phyloP scores from a whole-genome alignment of 176 grass and related monocot species.

The Rhynchospora pubera region DNA sequence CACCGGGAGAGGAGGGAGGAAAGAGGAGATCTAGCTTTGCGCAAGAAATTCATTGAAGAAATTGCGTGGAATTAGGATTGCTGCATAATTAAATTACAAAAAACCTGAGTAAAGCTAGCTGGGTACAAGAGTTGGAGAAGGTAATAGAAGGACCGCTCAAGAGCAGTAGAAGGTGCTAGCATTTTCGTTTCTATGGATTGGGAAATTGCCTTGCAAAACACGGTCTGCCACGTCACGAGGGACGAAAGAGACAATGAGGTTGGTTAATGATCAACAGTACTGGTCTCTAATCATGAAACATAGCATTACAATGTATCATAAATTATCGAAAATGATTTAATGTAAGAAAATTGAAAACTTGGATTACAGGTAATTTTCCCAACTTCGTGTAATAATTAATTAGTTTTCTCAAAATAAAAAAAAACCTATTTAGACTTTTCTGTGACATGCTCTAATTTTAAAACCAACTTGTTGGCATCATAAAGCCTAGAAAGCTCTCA shows the following conservation, averaged over 20 bases:
- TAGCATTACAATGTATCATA: neutral
- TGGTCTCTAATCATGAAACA: neutral
- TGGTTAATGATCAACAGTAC: neutral
- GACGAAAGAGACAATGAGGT: neutral
- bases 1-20: neutral
- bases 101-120: neutral
- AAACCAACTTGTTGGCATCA: too few species aligned
- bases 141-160: neutral
- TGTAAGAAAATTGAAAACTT: too few species aligned
- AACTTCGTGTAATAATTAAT: too few species aligned
- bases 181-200: neutral
- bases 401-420: too few species aligned
- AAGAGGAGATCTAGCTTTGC: neutral
- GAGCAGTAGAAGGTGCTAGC: conserved; percentile 3
- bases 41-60: conserved; percentile 2
- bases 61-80: neutral
- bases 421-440: too few species aligned
- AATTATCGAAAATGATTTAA: neutral
- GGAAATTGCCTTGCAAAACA: neutral
- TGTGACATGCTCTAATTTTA: too few species aligned
- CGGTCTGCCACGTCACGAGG: neutral
- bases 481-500: too few species aligned
- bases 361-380: too few species aligned
- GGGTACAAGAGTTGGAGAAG: neutral
- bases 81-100: neutral